phyloP scores from a whole-genome alignment of 2,329 filamentous ascomycete genomes.

The Aspergillus terreus region DNA sequence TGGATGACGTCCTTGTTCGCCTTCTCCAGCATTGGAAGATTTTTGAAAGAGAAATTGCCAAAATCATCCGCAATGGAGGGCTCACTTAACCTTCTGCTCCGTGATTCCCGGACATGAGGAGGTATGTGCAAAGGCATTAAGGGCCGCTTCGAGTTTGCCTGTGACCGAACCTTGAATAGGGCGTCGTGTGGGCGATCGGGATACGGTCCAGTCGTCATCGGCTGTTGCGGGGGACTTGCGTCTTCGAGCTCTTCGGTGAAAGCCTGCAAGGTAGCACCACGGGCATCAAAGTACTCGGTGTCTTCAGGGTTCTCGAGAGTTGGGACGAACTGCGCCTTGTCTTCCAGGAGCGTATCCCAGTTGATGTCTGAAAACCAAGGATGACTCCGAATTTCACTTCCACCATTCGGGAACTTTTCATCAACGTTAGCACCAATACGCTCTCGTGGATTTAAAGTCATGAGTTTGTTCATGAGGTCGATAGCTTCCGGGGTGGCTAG shows the following conservation, averaged over 20 bases:
- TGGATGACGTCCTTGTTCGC: slow-evolving; percentile 99
- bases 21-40: slow-evolving; percentile 91
- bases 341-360: slow-evolving; percentile 88
- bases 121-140: slow-evolving; percentile 96
- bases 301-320: slow-evolving; percentile 91
- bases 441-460: slow-evolving; percentile 77
- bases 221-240: slow-evolving; percentile 69
- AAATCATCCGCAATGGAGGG: slow-evolving; percentile 88
- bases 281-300: slow-evolving; percentile 93
- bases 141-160: slow-evolving; percentile 84
- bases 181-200: slow-evolving; percentile 91
- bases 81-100: slow-evolving; percentile 84
- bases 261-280: slow-evolving; percentile 85
- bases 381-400: slow-evolving; percentile 85
- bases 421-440: slow-evolving; percentile 81
- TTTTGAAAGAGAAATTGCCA: slow-evolving; percentile 95
- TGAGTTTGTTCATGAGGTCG: slow-evolving; percentile 87
- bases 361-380: slow-evolving; percentile 83
- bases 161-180: slow-evolving; percentile 79
- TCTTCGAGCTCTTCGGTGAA: slow-evolving; percentile 96
- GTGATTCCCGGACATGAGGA: slow-evolving; percentile 87
- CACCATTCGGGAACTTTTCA: slow-evolving; percentile 77
- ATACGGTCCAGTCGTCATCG: slow-evolving; percentile 70
- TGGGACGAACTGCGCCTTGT: slow-evolving; percentile 93
- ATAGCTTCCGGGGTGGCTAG: slow-evolving; percentile 83